Base-by-base conservation (phyloP, 306 rosid species). In the Acacia melanoxylon region DNA sequence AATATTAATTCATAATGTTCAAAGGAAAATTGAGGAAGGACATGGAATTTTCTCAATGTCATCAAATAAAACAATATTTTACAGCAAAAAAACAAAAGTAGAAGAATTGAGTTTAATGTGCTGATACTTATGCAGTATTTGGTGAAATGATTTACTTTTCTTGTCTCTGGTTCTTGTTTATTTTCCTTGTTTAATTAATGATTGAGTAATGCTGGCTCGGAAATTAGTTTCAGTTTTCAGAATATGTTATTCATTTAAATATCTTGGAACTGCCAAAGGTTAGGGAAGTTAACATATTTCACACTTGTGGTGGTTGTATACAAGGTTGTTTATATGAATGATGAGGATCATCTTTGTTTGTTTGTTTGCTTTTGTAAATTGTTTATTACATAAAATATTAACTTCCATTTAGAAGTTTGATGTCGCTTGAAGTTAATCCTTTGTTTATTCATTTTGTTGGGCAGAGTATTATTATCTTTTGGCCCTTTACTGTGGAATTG, bases 401-500 rank as follows among this genome's bases (percentile, higher is more conserved):
- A 65, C 45, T 65, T 62, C 35, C 27, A 46, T 46, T 71, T 4
- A 9, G 41, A 25, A 25, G 80, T 75, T 5, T 77, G 45, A n/a
- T 62, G 75, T 4, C 22, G 42, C 80, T 49, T 25, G 37, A 33
- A 80, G 37, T 49, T 81, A 51, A 73, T 82, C 68, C 62, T 58
- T 33, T 11, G 5, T 67, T 69, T 40, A 40, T 15, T 79, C 27
- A 44, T 66, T 49, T 76, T 82, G 75, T 61, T 27, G 15, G 73
- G 75, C 80, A 73, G 82, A 76, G 51, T 66, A 42, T 15, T 66
- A 27, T 19, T 77, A 58, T 27, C 29, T 63, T 9, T 54, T 61
- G 33, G 46, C 15, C 51, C 44, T 25, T 68, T 40, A 72, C 74
- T 45, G 69, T 45, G 72, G 71, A 5, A 68, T 52, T 63, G 75